Base-by-base conservation (phyloP, 768 basidiomycete species). In the Xerocomus potaroensis region DNA sequence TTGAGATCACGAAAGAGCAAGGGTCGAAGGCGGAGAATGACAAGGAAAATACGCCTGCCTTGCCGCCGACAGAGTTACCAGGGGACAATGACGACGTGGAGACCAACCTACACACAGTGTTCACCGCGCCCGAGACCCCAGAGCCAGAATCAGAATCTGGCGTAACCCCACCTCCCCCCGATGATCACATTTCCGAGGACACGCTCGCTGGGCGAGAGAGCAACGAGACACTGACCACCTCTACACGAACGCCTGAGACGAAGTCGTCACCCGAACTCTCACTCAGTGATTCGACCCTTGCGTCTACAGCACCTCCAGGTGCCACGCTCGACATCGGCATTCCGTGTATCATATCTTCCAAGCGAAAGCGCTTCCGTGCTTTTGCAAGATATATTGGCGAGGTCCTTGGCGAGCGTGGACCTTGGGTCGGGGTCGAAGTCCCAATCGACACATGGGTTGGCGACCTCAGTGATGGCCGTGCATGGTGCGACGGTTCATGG, bases 401-500 rank as follows among this genome's bases (percentile, higher is more conserved):
- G 60, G 82, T 94, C 2, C 75, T 79, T 40, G 91, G 91, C 30
- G 87, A 91, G 63, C 55, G 60, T 5, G 91, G 91, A 1, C 81
- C 87, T 0, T 94, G 91, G 91, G 87, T 93, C 7, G 91, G 91
- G 12, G 87, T 94, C 14, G 91, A 94, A 63, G 87, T 92, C 10
- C 88, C 90, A 1, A 70, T 91, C 8, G 64, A 64, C 24, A 67
- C 68, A n/a, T 78, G 78, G 73, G 68, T 70, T 2, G 71, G 68
- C 10, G 76, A 79, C 21, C 67, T 71, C 43, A 66, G 73, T 12
- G 76, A 80, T 23, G 82, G 77, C n/a, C 72, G 85, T n/a, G 79
- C 78, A 48, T 93, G 91, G 91, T 78, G 89, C 59, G 90, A 94
- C 55, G 91, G 91, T 0, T 76, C 78, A 0, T 87, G 85, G 82